Evolutionary conservation across 176 grass and related monocot species (phyloP).

Genomic region (Carex cristatella): DNA sequence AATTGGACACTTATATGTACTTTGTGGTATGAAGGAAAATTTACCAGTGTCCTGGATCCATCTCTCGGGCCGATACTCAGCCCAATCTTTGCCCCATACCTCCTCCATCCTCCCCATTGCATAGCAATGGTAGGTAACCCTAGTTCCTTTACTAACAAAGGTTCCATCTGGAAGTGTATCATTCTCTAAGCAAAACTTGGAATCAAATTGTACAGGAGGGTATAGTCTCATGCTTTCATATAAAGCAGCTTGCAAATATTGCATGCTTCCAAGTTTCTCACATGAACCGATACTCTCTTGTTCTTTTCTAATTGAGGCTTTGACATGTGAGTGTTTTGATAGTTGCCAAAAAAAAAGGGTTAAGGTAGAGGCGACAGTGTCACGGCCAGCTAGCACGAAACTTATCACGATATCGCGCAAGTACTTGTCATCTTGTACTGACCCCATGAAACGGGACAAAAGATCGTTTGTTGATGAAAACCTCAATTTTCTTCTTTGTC

Average conservation of each 20-base stretch:
- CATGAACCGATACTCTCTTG: conserved; percentile 24
- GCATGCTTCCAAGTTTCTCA: conserved; percentile 49
- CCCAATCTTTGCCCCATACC: conserved; percentile 66
- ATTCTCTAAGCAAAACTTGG: conserved; percentile 58
- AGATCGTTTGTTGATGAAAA: conserved; percentile 50
- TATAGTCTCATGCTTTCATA: conserved; percentile 72
- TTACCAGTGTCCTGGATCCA: conserved; percentile 41
- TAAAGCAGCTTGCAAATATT: conserved; percentile 72
- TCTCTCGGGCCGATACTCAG: conserved; percentile 55
- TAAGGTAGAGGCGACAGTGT: conserved; percentile 62
- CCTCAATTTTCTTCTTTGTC: conserved; percentile 59
- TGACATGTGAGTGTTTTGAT: conserved; percentile 43
- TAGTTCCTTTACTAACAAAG: conserved; percentile 37
- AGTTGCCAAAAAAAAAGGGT: conserved; percentile 71
- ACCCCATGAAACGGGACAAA: conserved; percentile 65
- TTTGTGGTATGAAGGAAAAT: conserved; percentile 35
- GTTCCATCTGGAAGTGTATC: conserved; percentile 77
- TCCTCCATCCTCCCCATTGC: conserved; percentile 83
- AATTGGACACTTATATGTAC: conserved; percentile 51
- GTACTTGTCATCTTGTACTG: conserved; percentile 63
- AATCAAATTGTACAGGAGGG: conserved; percentile 83
- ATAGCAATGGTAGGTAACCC: conserved; percentile 71
- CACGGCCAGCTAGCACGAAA: conserved; percentile 82
- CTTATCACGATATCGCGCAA: conserved; percentile 83
- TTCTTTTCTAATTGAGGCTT: conserved; percentile 43